Evolutionary conservation across 306 rosid species (phyloP), one percentile per base, ranked within the genome.

Genomic region (Trichosanthes truncata): DNA sequence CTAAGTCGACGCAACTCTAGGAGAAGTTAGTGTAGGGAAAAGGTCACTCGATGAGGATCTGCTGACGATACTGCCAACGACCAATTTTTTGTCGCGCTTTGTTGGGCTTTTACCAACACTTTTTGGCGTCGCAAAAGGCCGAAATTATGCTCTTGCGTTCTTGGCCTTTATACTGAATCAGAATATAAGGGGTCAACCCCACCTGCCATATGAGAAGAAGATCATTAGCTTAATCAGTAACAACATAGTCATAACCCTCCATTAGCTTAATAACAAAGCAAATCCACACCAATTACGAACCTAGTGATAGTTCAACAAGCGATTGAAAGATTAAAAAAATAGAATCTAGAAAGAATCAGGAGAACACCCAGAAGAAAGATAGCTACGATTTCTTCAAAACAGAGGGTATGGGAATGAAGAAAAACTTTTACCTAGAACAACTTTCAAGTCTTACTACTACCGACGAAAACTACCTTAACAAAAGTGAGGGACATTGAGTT

Each of bases 161-260:
- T 78, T 93, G 96, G 80, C 85, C 83, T 81, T 91, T 91, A 88
- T 93, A 93, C 80, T 87, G 89, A 41, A 91, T 83, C 86, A 88
- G 52, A 67, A 93, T 94, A 81, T 93, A 91, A n/a, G 97, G n/a
- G 97, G 87, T 93, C 96, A 86, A 85, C 87, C 7, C 82, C 81
- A 80, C 85, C 97, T 93, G 77, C 23, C 35, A 67, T 26, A 31
- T 9, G 15, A 49, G 60, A 74, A 26, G 18, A 74, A 74, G 18
- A 74, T 9, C 18, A 10, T 73, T 23, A 12, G 11, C n/a, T 45
- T 15, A 12, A 43, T 21, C 5, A 68, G 26, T 12, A n/a, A 71
- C 76, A 41, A 21, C 35, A n/a, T 71, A 71, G 26, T 36, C 3
- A 9, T n/a, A 10, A 43, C 13, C 52, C 52, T n/a, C 52, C 45